phyloP scores from a whole-genome alignment of 2,329 filamentous ascomycete genomes.

The Coleophoma eucalyptorum region DNA sequence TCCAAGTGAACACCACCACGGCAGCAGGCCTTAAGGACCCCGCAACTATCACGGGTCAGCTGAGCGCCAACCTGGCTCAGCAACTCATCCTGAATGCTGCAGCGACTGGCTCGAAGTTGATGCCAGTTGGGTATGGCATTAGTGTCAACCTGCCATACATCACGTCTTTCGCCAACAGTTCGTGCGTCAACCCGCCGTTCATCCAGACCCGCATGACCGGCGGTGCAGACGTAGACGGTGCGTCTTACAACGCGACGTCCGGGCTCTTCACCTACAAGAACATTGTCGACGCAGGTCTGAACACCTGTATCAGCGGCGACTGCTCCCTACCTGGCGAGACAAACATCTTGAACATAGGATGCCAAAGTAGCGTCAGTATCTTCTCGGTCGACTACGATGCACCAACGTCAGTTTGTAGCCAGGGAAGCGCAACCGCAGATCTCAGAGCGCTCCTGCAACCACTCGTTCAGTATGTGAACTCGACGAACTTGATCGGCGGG shows the following conservation, averaged over 20 bases:
- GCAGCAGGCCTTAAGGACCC: constrained; percentile 31
- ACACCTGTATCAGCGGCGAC: not conserved
- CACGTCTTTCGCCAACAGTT: constrained; percentile 29
- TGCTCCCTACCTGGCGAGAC: not conserved
- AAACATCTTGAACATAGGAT: not conserved
- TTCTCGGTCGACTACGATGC: not conserved
- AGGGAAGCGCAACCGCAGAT: constrained; percentile 15
- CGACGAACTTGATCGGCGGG: not conserved
- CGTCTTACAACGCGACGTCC: constrained; percentile 36
- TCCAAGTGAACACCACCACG: constrained; percentile 34
- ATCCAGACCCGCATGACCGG: constrained; percentile 45
- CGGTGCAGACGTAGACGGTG: constrained; percentile 40
- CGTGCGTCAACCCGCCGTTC: constrained; percentile 35
- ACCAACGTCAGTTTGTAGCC: not conserved
- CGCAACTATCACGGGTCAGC: constrained; percentile 36
- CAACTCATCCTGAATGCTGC: constrained; percentile 34
- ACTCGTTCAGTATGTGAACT: not conserved
- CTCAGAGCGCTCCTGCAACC: not conserved
- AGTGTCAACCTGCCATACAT: constrained; percentile 45
- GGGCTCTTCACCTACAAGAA: constrained; percentile 38
- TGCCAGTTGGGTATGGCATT: constrained; percentile 45
- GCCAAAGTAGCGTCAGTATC: not conserved
- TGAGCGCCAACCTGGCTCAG: constrained; percentile 39
- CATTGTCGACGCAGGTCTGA: constrained; percentile 35
- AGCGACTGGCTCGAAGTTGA: constrained; percentile 23